Evolutionary conservation across 768 basidiomycete genomes (phyloP).

Genomic region (Melanogaster broomeanus): DNA sequence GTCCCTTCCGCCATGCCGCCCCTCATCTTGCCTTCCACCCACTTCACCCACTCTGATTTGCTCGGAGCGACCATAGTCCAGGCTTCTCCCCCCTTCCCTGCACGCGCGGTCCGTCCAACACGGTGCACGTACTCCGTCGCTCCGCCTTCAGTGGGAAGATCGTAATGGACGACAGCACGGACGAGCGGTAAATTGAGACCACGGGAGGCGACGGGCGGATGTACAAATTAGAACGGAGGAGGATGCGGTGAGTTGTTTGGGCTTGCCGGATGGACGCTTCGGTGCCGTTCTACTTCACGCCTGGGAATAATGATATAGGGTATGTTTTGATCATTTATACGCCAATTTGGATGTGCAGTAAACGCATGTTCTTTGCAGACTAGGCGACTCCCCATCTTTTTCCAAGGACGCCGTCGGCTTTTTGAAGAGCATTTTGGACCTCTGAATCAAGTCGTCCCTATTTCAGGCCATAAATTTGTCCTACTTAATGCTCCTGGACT

Average conservation of each 20-base stretch:
- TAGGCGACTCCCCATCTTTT: conserved; percentile 54
- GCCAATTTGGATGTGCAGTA: not conserved
- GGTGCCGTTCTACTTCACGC: conserved; percentile 55
- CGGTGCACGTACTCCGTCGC: conserved; percentile 96
- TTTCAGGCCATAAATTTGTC: conserved; percentile 74
- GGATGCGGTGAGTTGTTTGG: conserved; percentile 30
- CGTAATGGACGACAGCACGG: conserved; percentile 92
- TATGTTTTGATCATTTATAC: conserved; percentile 29
- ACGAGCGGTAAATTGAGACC: conserved; percentile 96
- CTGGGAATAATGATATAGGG: conserved; percentile 85
- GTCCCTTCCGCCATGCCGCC: conserved; percentile 39
- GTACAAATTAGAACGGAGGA: conserved; percentile 90
- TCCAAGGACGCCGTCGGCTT: conserved; percentile 56
- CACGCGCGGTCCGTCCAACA: conserved; percentile 95
- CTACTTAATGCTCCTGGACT: conserved; percentile 76
- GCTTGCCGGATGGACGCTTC: conserved; percentile 36
- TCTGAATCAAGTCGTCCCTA: conserved; percentile 58
- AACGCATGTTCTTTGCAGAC: conserved; percentile 34
- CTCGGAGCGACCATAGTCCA: conserved; percentile 93
- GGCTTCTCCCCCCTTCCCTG: conserved; percentile 92
- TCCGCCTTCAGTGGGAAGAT: conserved; percentile 96
- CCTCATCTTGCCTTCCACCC: conserved; percentile 85
- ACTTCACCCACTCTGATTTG: no score
- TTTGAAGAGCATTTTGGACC: conserved; percentile 69
- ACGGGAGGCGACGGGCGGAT: conserved; percentile 98